Base-by-base conservation (phyloP, 2,329 filamentous ascomycete genomes). In the Cladosporium sp. region DNA sequence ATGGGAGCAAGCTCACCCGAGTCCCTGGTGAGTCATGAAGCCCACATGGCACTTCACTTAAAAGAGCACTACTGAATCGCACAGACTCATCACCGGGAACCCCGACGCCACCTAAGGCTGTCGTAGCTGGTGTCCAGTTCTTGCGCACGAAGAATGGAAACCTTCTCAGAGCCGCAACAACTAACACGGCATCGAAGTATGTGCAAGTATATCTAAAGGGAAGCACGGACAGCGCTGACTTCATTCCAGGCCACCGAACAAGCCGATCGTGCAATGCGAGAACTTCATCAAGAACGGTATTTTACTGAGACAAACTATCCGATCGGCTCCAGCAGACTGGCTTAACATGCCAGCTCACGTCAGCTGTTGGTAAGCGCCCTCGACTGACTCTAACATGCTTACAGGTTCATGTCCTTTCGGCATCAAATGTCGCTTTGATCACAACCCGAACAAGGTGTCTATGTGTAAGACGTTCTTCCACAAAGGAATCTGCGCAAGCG, bases 61-160 rank as follows among this genome's bases (percentile, higher is more conserved):
- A n/a, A 35, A 34, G 10, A 36, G 34, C 20, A 19, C 19, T 39
- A 60, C 67, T 66, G 56, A 65, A 28, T 15, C 25, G 25, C 12
- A 20, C 52, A 65, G 63, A 65, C 60, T 61, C 68, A 48, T 60
- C 62, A 10, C 60, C 58, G 47, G 37, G 51, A 25, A 47, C 60
- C 48, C 78, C 81, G 48, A 95, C 91, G 2, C 91, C 91, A 0
- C 94, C 91, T 73, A 83, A 80, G 62, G 81, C 87, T 39, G 76
- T 78, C 5, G 78, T 96, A 60, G 89, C 88, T 53, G 90, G 90
- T 40, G 89, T 96, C 66, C 85, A 83, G 62, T 96, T 96, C 70
- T 82, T 90, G 66, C 84, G 91, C 64, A 96, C 90, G 73, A 95
- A 93, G 71, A 88, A 87, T 65, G 91, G 91, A 61, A 96, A 96